Percentiles rank a stretch among this genome's conserved stretches.
These are phyloP conservation scores for Russula compacta DNA, from an alignment of 768 basidiomycete genomes.

Conservation along the genomic window DNA sequence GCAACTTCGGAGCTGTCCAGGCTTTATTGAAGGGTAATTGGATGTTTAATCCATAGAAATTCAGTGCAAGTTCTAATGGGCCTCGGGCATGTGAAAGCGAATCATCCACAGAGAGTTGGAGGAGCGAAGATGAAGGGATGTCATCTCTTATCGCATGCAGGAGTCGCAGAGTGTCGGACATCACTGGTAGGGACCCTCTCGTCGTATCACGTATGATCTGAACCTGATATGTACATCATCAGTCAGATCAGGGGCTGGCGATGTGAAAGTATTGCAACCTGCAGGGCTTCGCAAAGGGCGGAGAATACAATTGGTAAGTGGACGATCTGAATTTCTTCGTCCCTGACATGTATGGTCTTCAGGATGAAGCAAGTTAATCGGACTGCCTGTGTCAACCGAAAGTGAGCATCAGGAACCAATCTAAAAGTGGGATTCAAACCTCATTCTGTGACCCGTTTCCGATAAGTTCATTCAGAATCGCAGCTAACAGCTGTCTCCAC, in stretches of 20 bases:
- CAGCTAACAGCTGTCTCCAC: constrained; percentile 67
- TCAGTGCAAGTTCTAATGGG: constrained; percentile 13
- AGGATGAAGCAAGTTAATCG: constrained; percentile 66
- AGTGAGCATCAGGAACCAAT: not conserved
- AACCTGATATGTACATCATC: not conserved
- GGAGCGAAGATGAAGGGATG: constrained; percentile 7
- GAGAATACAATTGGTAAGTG: constrained; percentile 77
- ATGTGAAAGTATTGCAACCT: constrained; percentile 37
- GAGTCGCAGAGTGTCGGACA: constrained; percentile 7
- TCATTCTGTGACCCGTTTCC: constrained; percentile 37
- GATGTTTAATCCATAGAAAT: constrained; percentile 45
- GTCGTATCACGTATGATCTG: not conserved
- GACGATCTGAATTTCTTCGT: constrained; percentile 76
- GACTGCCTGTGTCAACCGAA: constrained; percentile 41
- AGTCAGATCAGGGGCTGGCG: not conserved
- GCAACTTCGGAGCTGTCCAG: constrained; percentile 29
- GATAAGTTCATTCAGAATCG: constrained; percentile 46
- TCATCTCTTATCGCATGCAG: constrained; percentile 9
- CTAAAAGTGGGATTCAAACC: constrained; percentile 30
- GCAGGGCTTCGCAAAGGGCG: constrained; percentile 52
- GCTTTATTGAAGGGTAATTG: not conserved
- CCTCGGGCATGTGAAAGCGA: not conserved
- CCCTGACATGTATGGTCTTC: constrained; percentile 61
- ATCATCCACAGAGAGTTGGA: not conserved
- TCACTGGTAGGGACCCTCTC: constrained; percentile 1